Evolutionary conservation across 1,284 basidiomycete genomes (phyloP).

Genomic region (Fomitiporia mediterranea): DNA sequence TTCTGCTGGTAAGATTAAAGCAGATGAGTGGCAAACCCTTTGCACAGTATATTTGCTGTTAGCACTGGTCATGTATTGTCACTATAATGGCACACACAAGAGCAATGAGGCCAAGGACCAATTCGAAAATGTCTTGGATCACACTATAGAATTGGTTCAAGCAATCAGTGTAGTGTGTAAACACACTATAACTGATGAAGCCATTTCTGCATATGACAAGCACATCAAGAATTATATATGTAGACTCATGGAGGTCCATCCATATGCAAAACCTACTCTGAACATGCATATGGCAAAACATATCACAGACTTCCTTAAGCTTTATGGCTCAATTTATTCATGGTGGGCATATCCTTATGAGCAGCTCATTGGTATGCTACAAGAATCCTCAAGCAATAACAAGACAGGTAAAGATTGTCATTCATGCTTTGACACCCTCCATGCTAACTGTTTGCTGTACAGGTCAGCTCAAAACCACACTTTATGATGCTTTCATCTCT

Average conservation of each 20-base stretch:
- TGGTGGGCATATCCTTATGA: conserved; percentile 28
- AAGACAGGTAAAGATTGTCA: neutral
- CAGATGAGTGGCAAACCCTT: conserved; percentile 34
- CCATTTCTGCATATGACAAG: neutral
- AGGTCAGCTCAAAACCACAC: neutral
- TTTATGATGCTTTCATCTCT: neutral
- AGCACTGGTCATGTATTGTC: conserved; percentile 31
- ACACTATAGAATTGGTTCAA: neutral
- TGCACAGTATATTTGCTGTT: conserved; percentile 31
- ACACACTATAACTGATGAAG: neutral
- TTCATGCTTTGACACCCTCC: neutral
- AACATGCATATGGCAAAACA: conserved; percentile 27
- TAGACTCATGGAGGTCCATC: neutral
- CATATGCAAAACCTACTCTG: neutral
- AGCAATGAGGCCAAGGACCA: neutral
- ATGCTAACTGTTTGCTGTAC: neutral
- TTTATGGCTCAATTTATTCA: conserved; percentile 23
- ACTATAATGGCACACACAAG: conserved; percentile 3
- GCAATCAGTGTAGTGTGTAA: neutral
- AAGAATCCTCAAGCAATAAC: conserved; percentile 23
- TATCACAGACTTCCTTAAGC: conserved; percentile 21
- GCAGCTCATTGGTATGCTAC: conserved; percentile 24
- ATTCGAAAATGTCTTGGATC: neutral
- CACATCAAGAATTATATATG: neutral
- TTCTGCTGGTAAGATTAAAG: conserved; percentile 31